phyloP scores from a whole-genome alignment of 2,329 filamentous ascomycete species.

The Xylariaceae sp. region DNA sequence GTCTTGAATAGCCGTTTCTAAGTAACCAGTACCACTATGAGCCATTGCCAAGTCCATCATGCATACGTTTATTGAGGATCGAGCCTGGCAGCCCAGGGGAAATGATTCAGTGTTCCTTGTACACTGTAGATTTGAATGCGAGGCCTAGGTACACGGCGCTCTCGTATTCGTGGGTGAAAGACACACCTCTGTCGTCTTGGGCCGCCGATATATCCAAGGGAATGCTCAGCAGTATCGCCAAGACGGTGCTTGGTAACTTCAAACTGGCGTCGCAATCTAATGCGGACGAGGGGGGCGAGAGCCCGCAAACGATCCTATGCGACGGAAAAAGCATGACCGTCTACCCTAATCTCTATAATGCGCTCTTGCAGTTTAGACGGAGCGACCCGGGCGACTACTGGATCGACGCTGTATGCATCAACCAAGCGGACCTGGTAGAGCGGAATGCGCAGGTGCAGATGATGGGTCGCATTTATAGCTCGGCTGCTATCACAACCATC shows the following conservation, averaged over 20 bases:
- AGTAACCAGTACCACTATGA: background rate
- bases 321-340: slow-evolving; percentile 8
- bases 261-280: too few species aligned
- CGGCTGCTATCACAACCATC: background rate
- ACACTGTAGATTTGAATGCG: slow-evolving; percentile 3
- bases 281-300: background rate
- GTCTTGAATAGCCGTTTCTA: background rate
- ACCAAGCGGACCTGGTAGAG: slow-evolving; percentile 11
- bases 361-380: slow-evolving; percentile 6
- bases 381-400: slow-evolving; percentile 12
- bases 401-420: slow-evolving; percentile 21
- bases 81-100: background rate
- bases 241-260: too few species aligned
- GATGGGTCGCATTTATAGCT: slow-evolving; percentile 11
- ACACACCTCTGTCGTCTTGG: background rate
- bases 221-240: background rate
- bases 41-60: background rate
- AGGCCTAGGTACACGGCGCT: slow-evolving; percentile 7
- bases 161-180: slow-evolving; percentile 12
- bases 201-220: background rate
- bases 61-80: background rate
- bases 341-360: slow-evolving; percentile 11
- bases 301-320: slow-evolving; percentile 1
- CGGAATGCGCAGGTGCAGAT: slow-evolving; percentile 10
- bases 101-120: background rate